These are phyloP conservation scores for Geosmithia putterillii DNA, from an alignment of 2,329 filamentous ascomycete genomes.

Conservation along the genomic window DNA sequence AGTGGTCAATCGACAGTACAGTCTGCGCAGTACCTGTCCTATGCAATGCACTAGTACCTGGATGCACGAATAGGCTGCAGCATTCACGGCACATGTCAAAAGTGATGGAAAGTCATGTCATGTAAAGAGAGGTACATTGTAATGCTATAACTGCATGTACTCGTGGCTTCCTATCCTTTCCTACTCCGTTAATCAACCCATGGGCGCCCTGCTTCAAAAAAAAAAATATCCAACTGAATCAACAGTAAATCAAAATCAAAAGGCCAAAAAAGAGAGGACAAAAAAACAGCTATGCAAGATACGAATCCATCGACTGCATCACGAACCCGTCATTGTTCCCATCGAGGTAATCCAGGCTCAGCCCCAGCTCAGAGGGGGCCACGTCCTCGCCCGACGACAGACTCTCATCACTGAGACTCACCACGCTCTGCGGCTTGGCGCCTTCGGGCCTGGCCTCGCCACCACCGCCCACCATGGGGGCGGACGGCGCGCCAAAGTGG, in stretches of 20 bases:
- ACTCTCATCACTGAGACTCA: slow-evolving; percentile 46
- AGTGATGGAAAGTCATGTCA: too few species aligned
- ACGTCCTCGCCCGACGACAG: slow-evolving; percentile 43
- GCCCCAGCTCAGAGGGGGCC: slow-evolving; percentile 29
- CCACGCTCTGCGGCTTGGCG: slow-evolving; percentile 33
- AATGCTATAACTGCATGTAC: too few species aligned
- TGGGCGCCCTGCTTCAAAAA: too few species aligned
- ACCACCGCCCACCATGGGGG: not conserved
- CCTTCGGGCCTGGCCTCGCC: slow-evolving; percentile 15
- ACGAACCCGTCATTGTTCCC: slow-evolving; percentile 8
- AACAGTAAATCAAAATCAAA: slow-evolving; percentile 3
- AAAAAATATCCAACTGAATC: too few species aligned
- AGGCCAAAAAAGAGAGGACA: too few species aligned
- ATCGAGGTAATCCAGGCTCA: slow-evolving; percentile 21
- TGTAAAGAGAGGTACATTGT: too few species aligned
- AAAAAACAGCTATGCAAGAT: slow-evolving; percentile 7
- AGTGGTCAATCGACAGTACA: not conserved
- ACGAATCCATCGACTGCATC: slow-evolving; percentile 3
- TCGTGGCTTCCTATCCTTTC: too few species aligned
- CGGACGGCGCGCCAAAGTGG: slow-evolving; percentile 25
- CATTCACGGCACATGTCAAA: not conserved
- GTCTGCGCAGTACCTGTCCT: too few species aligned
- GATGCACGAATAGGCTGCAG: too few species aligned
- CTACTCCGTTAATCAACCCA: too few species aligned
- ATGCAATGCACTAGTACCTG: too few species aligned